These are phyloP conservation scores for Apiospora hydei DNA, from an alignment of 2,329 filamentous ascomycete genomes.

Conservation along the genomic window DNA sequence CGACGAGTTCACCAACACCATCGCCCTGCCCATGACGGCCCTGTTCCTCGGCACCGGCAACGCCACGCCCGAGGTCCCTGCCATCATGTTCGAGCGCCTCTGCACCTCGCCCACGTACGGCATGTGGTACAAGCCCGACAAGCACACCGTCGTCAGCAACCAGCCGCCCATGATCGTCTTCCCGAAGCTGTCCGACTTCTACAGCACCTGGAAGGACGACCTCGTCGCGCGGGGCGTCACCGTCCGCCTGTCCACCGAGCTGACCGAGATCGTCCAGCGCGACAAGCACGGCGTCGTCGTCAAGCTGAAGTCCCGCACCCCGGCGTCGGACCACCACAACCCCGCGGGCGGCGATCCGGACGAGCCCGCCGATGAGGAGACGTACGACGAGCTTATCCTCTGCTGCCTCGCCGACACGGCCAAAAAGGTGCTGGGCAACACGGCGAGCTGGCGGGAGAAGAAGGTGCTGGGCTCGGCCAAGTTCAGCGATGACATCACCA, in stretches of 20 bases:
- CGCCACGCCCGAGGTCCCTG: conserved; percentile 42
- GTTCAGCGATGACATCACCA: conserved; percentile 74
- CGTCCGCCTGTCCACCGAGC: conserved; percentile 59
- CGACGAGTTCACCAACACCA: conserved; percentile 41
- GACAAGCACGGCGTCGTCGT: conserved; percentile 56
- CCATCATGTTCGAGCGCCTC: conserved; percentile 44
- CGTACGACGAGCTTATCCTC: conserved; percentile 71
- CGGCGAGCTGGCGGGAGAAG: conserved; percentile 66
- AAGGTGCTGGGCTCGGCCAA: conserved; percentile 74
- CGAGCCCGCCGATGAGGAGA: conserved; percentile 57
- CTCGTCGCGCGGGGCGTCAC: conserved; percentile 58
- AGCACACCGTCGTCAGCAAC: conserved; percentile 47
- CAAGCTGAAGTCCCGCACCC: conserved; percentile 48
- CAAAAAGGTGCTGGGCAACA: conserved; percentile 64
- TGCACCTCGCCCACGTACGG: conserved; percentile 58
- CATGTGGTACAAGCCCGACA: conserved; percentile 60
- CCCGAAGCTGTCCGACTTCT: conserved; percentile 62
- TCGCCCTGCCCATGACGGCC: conserved; percentile 46
- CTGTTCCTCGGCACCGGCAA: conserved; percentile 45
- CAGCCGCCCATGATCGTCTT: conserved; percentile 66
- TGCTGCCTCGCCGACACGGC: conserved; percentile 71
- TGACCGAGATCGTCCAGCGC: conserved; percentile 56
- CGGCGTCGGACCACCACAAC: conserved; percentile 41
- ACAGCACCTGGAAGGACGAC: conserved; percentile 58
- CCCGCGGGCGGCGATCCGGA: conserved; percentile 38